Base-by-base conservation (phyloP, 257 asterid species). In the Solanum lycopersicoides region DNA sequence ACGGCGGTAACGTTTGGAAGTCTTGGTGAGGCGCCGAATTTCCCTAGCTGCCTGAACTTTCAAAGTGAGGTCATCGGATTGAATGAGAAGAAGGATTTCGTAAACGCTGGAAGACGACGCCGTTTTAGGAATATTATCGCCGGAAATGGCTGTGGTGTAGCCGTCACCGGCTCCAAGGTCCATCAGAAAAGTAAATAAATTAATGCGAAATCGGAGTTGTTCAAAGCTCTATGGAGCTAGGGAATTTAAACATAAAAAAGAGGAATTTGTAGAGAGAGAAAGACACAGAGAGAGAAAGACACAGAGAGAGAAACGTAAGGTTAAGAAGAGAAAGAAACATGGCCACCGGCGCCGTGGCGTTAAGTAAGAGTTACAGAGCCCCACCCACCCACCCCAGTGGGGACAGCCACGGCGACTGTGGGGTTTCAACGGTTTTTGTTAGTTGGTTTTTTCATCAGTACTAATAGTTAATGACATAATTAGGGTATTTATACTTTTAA, bases 1-100 rank as follows among this genome's bases (percentile, higher is more conserved):
- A 20, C 98, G 99, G 16, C 99, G 95, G 93, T 93, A 95, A 84
- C 97, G 88, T 86, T 95, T 97, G 65, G 98, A 96, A 18, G 98
- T 95, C 94, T 93, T 94, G 21, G 99, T 94, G 63, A 96, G 94
- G 34, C 97, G 95, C n/a, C 99, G 92, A 89, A 96, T 95, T 89
- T 94, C 99, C 91, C 75, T 90, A 11, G 99, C 99, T 53, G 99
- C 98, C 41, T 93, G 91, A 14, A 95, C n/a, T 83, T 92, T 93
- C 47, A 44, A 87, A 86, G 34, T 39, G 6, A 83, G 86, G 50
- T 91, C 97, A 76, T 91, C 93, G 50, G 98, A 95, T 65, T 90
- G 93, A 56, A 94, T 88, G 16, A 96, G 94, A 65, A 86, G 77
- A 56, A 94, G 93, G n/a, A 89, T 93, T 37, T 93, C 93, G n/a